Evolutionary conservation across 352 stramenopile genomes (phyloP), one percentile per base, ranked within the genome.

Genomic region (Phytophthora tubulina): DNA sequence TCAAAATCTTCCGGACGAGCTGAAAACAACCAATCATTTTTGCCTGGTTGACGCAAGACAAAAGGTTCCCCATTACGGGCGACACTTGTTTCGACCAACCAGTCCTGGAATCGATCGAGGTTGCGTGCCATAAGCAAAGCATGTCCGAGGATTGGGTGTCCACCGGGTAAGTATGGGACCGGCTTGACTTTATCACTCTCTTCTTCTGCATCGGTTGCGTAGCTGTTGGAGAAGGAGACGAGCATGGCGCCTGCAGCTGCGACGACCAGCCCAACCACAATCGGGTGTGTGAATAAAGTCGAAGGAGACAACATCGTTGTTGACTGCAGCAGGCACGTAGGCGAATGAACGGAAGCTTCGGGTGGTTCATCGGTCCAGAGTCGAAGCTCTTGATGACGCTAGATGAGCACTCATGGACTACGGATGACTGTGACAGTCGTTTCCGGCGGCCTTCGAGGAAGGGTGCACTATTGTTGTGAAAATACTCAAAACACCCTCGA

Each of bases 1-100:
- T 90, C 77, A 21, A 86, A 86, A 45, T 81, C 59, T 32, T 82
- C 53, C 0, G 81, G 79, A 11, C 76, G 67, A 5, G 79, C 67
- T 6, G 82, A 69, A 32, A 86, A 73, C 39, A 88, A 35, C 69
- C 71, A 78, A 59, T 76, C 68, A 35, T 84, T 83, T 39, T 75
- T 76, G 14, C 76, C 79, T 4, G 82, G 76, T 46, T 82, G 79
- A 38, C 72, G 72, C 49, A 88, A 62, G 3, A 75, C 60, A 38
- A 78, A 78, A 1, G 75, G 72, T 6, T 69, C 59, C 0, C 62
- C 56, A 8, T 77, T 69, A n/a, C 70, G 74, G 10, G 74, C 66
- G 32, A 85, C 30, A 11, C 74, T 73, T 0, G 62, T 73, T 17
- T 82, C 73, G 14, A 72, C 63, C 36, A 87, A 21, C 75, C 77